Percentiles rank a stretch among this genome's conserved stretches.
These are phyloP conservation scores for Beauveria rudraprayagi DNA, from an alignment of 2,329 filamentous ascomycete species.

Conservation along the genomic window DNA sequence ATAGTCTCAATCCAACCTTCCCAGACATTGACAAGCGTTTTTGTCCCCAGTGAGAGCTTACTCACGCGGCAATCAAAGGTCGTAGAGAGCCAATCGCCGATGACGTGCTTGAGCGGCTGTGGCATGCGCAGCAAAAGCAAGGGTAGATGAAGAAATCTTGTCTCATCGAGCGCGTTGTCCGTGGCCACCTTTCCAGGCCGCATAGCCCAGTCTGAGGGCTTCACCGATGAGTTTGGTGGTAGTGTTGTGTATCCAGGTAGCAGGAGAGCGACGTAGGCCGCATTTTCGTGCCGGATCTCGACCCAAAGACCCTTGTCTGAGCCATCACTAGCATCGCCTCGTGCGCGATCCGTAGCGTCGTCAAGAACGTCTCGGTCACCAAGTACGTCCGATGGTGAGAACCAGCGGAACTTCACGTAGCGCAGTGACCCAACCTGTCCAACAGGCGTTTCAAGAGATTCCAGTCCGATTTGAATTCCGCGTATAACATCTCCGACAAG, in stretches of 20 bases:
- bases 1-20: slow-evolving; percentile 41
- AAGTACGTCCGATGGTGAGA: slow-evolving; percentile 25
- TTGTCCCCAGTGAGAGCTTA: slow-evolving; percentile 41
- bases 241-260: slow-evolving; percentile 30
- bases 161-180: not conserved
- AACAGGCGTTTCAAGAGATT: slow-evolving; percentile 31
- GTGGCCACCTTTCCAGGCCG: slow-evolving; percentile 12
- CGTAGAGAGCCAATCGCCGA: slow-evolving; percentile 43
- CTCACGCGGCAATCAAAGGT: slow-evolving; percentile 51
- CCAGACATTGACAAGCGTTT: slow-evolving; percentile 40
- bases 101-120: slow-evolving; percentile 37
- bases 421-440: slow-evolving; percentile 36
- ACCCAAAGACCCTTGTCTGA: slow-evolving; percentile 33
- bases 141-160: slow-evolving; percentile 36
- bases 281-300: slow-evolving; percentile 45
- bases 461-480: slow-evolving; percentile 46
- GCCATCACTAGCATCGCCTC: slow-evolving; percentile 16
- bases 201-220: slow-evolving; percentile 17
- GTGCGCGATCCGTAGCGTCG: slow-evolving; percentile 12
- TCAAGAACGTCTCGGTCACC: slow-evolving; percentile 20
- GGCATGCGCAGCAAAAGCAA: slow-evolving; percentile 50
- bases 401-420: slow-evolving; percentile 40
- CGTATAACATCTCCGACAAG: slow-evolving; percentile 53
- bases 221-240: not conserved
- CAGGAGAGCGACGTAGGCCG: slow-evolving; percentile 41